phyloP scores from a whole-genome alignment of 2,329 filamentous ascomycete species.

The Rutstroemia sp. region DNA sequence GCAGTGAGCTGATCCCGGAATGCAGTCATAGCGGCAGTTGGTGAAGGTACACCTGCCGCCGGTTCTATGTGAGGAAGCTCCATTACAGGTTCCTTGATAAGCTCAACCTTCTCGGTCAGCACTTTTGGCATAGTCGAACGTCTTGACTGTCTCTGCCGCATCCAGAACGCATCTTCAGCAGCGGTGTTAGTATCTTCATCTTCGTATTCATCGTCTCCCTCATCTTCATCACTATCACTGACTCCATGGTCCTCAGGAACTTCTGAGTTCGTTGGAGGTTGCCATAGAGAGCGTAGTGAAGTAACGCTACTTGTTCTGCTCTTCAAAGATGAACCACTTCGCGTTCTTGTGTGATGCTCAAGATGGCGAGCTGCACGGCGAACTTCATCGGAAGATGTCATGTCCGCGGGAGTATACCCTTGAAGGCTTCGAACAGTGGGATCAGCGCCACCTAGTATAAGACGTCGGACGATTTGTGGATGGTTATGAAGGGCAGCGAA shows the following conservation, averaged over 20 bases:
- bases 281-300: slow-evolving; percentile 62
- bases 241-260: slow-evolving; percentile 31
- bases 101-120: slow-evolving; percentile 10
- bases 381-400: slow-evolving; percentile 59
- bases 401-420: slow-evolving; percentile 63
- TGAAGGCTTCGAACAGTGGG: slow-evolving; percentile 61
- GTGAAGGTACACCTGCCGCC: slow-evolving; percentile 36
- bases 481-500: slow-evolving; percentile 72
- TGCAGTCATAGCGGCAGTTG: slow-evolving; percentile 57
- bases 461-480: slow-evolving; percentile 64
- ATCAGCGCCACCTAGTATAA: slow-evolving; percentile 68
- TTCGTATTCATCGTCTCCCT: slow-evolving; percentile 35
- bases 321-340: slow-evolving; percentile 52
- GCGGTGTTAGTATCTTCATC: slow-evolving; percentile 27
- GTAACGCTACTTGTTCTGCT: slow-evolving; percentile 60
- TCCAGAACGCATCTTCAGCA: slow-evolving; percentile 29
- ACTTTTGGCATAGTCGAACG: slow-evolving; percentile 25
- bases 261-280: slow-evolving; percentile 42
- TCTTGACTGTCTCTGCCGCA: slow-evolving; percentile 23
- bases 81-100: slow-evolving; percentile 20
- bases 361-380: slow-evolving; percentile 55
- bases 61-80: slow-evolving; percentile 18
- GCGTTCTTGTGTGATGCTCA: slow-evolving; percentile 55
- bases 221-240: slow-evolving; percentile 36
- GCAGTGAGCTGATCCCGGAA: slow-evolving; percentile 55